Conservation (phyloP, 31 red algal genomes). For the Porphyra umbilicalis region DNA sequence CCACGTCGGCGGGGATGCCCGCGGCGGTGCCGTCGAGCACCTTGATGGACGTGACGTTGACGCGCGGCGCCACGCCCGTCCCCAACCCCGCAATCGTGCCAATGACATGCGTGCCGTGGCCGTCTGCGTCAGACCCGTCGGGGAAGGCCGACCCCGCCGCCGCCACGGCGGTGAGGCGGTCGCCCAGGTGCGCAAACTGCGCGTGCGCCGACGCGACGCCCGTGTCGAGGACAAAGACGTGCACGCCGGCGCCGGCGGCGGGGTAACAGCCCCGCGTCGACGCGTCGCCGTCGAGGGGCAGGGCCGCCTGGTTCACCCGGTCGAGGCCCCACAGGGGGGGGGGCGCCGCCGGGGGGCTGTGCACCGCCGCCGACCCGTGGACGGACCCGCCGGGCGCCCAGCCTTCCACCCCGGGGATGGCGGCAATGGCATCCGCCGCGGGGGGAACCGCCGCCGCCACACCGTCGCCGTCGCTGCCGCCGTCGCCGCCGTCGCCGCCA, state of each 20-base stretch:
- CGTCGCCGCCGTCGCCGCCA: no score
- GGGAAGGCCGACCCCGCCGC: neutral
- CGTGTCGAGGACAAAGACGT: constrained; percentile 1
- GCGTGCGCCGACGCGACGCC: neutral
- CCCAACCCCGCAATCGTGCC: neutral
- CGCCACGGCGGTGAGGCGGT: neutral
- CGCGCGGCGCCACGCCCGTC: neutral
- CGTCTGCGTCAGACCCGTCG: neutral
- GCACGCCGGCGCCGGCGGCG: neutral
- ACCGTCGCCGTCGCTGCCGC: no score
- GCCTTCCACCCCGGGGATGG: no score
- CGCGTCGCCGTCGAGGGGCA: no score
- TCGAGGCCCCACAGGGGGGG: no score
- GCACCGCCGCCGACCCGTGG: no score
- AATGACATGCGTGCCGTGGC: neutral
- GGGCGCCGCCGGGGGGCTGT: no score
- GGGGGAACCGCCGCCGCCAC: no score
- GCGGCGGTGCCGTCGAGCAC: constrained; percentile 17
- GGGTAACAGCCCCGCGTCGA: neutral
- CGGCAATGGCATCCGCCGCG: no score
- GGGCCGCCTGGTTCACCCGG: no score
- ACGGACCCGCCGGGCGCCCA: no score
- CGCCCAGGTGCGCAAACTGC: neutral
- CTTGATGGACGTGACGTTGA: neutral
- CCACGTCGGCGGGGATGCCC: constrained; percentile 26